Conservation (phyloP, 116 monocot species). For the Thalassia testudinum region DNA sequence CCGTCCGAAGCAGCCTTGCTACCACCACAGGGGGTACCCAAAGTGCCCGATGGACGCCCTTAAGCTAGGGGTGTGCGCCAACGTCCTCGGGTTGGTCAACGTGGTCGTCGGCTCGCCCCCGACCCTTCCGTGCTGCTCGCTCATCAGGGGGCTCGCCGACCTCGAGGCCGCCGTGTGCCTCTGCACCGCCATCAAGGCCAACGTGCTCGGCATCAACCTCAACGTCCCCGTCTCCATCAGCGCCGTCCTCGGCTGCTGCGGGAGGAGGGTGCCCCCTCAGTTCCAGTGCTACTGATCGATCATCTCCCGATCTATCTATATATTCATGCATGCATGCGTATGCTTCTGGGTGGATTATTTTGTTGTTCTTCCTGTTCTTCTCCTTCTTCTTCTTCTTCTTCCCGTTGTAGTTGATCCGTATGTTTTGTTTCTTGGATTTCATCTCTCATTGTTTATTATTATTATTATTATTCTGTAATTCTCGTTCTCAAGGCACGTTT, state of each 20-base stretch:
- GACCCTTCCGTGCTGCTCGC: neutral
- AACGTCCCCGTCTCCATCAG: conserved; percentile 14
- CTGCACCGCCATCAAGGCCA: conserved; percentile 21
- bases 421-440: too few species aligned
- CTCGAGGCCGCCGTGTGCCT: conserved; percentile 19
- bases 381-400: too few species aligned
- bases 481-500: too few species aligned
- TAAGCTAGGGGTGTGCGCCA: neutral
- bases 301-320: too few species aligned
- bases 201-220: conserved; percentile 21
- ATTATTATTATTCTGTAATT: too few species aligned
- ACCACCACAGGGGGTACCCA: too few species aligned
- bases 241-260: conserved; percentile 20
- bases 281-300: neutral
- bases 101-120: neutral
- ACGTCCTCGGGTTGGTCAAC: neutral
- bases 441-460: too few species aligned
- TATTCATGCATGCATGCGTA: too few species aligned
- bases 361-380: too few species aligned
- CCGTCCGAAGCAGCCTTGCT: neutral
- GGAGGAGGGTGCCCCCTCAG: neutral
- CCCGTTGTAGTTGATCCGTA: too few species aligned
- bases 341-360: too few species aligned
- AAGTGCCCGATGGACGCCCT: neutral
- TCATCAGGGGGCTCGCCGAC: conserved; percentile 1